Evolutionary conservation across 2,329 filamentous ascomycete genomes (phyloP), one percentile per base, ranked within the genome.

Genomic region (Annulohypoxylon truncatum): DNA sequence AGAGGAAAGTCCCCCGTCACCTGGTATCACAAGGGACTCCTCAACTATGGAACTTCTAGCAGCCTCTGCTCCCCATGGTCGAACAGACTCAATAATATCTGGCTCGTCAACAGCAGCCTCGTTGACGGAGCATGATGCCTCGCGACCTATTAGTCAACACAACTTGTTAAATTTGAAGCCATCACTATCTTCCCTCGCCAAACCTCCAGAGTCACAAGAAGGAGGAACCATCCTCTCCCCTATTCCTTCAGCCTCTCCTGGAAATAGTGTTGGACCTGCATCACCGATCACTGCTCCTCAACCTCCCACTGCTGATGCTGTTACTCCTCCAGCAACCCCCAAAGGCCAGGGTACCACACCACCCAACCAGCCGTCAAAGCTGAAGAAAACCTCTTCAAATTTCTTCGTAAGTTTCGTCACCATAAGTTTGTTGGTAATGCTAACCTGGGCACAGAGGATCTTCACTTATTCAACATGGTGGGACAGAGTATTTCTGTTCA

Each of bases 401-500:
- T 76, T 76, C 48, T 48, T 67, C 12, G 74, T 76, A 65, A 64
- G 74, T 59, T 15, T n/a, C 12, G 12, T 44, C 40, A 0, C n/a
- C 22, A 26, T 4, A 12, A 53, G 9, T 6, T 4, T 60, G 13
- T n/a, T 40, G 10, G 20, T 29, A 40, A 22, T 42, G 1, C 69
- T 74, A 28, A 75, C 42, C 6, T 20, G 6, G 8, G 2, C 22
- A 31, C 22, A 76, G 75, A 74, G 75, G 26, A 75, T 77, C 2
- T 77, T 77, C 48, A 66, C 69, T 3, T 76, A 74, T 47, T 70
- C 75, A 33, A 77, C 74, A 69, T 72, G 69, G 67, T 42, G 54
- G 9, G 75, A 76, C 52, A 71, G 69, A 6, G 5, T 74, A 4
- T 66, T 75, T 12, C 65, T 77, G 7, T 68, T 54, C 29, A 60